Evolutionary conservation across 2,329 filamentous ascomycete species (phyloP).

Genomic region (Talaromyces amestolkiae): DNA sequence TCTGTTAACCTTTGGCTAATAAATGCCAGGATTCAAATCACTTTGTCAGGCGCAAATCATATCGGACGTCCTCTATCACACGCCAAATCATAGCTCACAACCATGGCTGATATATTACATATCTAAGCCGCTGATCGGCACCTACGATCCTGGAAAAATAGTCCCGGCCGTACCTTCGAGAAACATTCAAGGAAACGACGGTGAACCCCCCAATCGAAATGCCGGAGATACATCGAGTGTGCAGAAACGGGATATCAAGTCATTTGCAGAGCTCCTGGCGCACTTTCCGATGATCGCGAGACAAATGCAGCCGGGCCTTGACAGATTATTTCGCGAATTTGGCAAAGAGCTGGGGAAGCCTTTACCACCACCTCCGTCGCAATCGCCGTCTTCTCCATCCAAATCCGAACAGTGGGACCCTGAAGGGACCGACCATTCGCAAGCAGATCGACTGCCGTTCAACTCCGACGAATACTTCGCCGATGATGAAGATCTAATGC

Average conservation of each 20-base stretch:
- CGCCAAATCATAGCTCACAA: slow-evolving; percentile 81
- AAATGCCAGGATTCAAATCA: slow-evolving; percentile 73
- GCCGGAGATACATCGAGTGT: slow-evolving; percentile 37
- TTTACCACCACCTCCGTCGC: slow-evolving; percentile 66
- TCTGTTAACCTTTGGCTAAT: slow-evolving; percentile 2
- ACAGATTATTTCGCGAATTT: slow-evolving; percentile 88
- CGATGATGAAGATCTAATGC: slow-evolving; percentile 88
- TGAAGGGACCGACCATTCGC: slow-evolving; percentile 24
- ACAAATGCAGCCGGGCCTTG: slow-evolving; percentile 91
- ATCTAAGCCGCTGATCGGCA: slow-evolving; percentile 79
- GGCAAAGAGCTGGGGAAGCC: slow-evolving; percentile 80
- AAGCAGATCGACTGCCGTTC: slow-evolving; percentile 44
- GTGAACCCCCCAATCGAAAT: slow-evolving; percentile 25
- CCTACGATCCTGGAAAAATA: slow-evolving; percentile 73
- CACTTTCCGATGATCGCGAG: slow-evolving; percentile 93
- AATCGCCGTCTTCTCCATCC: slow-evolving; percentile 51
- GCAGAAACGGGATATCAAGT: slow-evolving; percentile 85
- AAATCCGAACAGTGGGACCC: slow-evolving; percentile 52
- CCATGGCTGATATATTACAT: slow-evolving; percentile 98
- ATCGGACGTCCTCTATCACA: slow-evolving; percentile 81
- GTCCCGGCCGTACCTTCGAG: slow-evolving; percentile 60
- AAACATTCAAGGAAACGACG: slow-evolving; percentile 33
- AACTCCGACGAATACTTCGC: slow-evolving; percentile 71
- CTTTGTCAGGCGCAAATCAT: slow-evolving; percentile 86
- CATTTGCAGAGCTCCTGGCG: slow-evolving; percentile 83